Base-by-base conservation (phyloP, 1,139 yeast species). In the Kodamaea plutei region DNA sequence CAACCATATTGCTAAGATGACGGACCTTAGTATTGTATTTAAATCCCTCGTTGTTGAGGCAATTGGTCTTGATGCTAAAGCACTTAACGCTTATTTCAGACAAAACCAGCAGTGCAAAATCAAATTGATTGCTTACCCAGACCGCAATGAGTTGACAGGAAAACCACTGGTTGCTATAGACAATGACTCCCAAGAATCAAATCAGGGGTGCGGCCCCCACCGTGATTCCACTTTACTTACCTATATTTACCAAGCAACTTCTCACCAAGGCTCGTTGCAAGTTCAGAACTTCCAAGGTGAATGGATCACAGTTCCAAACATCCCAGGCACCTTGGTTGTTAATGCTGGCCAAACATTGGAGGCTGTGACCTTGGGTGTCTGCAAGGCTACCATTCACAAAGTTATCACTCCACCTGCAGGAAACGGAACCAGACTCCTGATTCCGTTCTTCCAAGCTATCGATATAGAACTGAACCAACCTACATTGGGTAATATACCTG, bases 131-230 rank as follows among this genome's bases (percentile, higher is more conserved):
- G 70, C 74, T 3, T 74, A 74, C 40, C 79, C 79, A 1, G 73
- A 66, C 35, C 33, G 46, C 2, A 17, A 40, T 0, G 61, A 64
- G 26, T 52, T 69, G 23, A 46, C 42, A 15, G 49, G 50, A 11
- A 39, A 52, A 8, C 44, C 50, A 11, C 56, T 64, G 15, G 50
- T 45, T 7, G 62, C 61, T 0, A 42, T 58, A 22, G 52, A 59
- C 24, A 27, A 25, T 27, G 78, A 73, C 33, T 59, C 63, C 9
- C 69, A 70, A 25, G 41, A 60, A n/a, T 61, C 70, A 6, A 57
- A 58, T 15, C 85, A 79, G 48, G 84, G 87, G 2, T 79, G 74
- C 20, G 87, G 88, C 1, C 82, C 84, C 2, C 87, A 80, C 47
- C 69, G 84, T 41, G 87, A 79, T 45, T 73, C 79, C n/a, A 84